Evolutionary conservation across 371 early-diverging fungal genomes (phyloP).

Genomic region (Fennellomyces sp.): DNA sequence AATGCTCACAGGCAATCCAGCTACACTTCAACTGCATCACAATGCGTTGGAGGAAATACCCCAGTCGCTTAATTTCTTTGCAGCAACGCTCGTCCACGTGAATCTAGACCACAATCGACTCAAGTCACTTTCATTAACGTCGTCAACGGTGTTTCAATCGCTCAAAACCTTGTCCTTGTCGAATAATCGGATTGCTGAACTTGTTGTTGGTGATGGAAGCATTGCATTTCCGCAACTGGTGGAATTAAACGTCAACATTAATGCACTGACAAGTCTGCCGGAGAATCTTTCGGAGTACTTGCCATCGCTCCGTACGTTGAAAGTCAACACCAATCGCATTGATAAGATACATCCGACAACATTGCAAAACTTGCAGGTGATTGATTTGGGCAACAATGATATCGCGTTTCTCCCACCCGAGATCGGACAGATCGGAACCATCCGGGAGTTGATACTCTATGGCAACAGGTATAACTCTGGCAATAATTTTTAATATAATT

Average conservation of each 20-base stretch:
- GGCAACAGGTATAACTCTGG: conserved; percentile 66
- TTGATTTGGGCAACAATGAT: conserved; percentile 66
- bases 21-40: conserved; percentile 33
- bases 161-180: conserved; percentile 52
- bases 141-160: conserved; percentile 4
- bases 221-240: conserved; percentile 46
- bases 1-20: conserved; percentile 1
- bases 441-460: conserved; percentile 55
- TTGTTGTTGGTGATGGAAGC: conserved; percentile 12
- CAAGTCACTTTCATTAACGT: conserved; percentile 33
- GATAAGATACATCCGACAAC: conserved; percentile 42
- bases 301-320: conserved; percentile 52
- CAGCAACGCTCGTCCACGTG: conserved; percentile 45
- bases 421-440: conserved; percentile 49
- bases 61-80: conserved; percentile 19
- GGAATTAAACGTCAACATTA: conserved; percentile 47
- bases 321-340: conserved; percentile 54
- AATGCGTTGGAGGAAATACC: conserved; percentile 51
- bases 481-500: not conserved
- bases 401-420: conserved; percentile 63
- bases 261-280: conserved; percentile 48
- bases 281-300: conserved; percentile 38
- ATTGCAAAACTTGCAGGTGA: conserved; percentile 47
- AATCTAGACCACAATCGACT: conserved; percentile 58
- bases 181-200: conserved; percentile 52